Evolutionary conservation across 768 basidiomycete species (phyloP), one percentile per base, ranked within the genome.

Genomic region (Lentinula guzmanii): DNA sequence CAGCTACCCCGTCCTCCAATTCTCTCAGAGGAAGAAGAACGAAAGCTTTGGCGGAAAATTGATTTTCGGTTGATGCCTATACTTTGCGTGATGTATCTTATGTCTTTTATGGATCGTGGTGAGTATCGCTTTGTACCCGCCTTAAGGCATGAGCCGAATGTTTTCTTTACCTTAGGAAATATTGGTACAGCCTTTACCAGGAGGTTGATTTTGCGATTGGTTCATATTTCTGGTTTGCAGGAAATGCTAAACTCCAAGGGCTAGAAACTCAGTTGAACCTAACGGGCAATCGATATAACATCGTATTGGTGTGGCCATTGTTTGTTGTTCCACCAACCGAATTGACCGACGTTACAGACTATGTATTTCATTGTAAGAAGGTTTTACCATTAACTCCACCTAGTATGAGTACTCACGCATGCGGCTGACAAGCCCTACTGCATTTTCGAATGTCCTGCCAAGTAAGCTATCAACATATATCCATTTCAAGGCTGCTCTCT

Each of bases 171-270:
- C 13, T 4, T 62, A 86, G 85, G 80, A 46, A 86, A 86, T 61
- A 85, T 86, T 41, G 84, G 85, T 82, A 62, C 31, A 72, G 65
- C 34, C 21, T 57, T 10, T 28, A 55, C 21, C 21, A 41, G 48
- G 11, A 24, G 28, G 60, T 2, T 45, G 18, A 8, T 42, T 1
- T 7, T 5, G 42, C 9, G 46, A 3, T 13, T 1, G 5, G 24
- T 31, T 11, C 6, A 24, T 42, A 58, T 64, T 51, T 66, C 67
- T 52, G 46, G 37, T 8, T 71, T 76, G 16, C 21, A 56, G 87
- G 86, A 41, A 89, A 90, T 66, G 88, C 88, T 1, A 84, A 79
- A 62, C 71, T 90, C 1, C 84, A 86, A 65, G 90, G 90, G 2
- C 71, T 92, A 3, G 67, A 70, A 15, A 80, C 72, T 0, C 78